Evolutionary conservation across 2,329 filamentous ascomycete genomes (phyloP), one percentile per base, ranked within the genome.

Genomic region (Albifimbria verrucaria): DNA sequence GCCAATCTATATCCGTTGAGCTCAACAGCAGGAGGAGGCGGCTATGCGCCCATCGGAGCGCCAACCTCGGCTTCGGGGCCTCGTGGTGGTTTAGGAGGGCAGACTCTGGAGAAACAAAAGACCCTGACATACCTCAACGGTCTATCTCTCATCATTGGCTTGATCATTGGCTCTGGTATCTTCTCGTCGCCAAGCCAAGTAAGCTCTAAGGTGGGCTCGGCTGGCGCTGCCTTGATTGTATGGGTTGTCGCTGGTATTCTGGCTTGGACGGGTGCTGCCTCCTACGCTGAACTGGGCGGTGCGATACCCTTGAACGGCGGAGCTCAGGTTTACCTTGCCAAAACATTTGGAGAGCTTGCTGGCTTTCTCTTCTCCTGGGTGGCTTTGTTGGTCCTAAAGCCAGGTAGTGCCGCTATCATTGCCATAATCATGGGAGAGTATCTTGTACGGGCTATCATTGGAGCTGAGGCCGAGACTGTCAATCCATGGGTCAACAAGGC

Each of bases 381-480:
- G 49, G 92, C 94, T 1, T 91, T 97, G 17, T 82, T 94, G 55
- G 94, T 99, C 12, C 77, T 99, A 56, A 97, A 97, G 73, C 94
- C 94, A 1, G 94, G 94, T 2, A 89, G 90, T 39, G 87, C 92
- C 10, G 94, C 94, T 56, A 99, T 99, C 66, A 91, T 99, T 59
- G 83, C 93, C 59, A 97, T 99, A 61, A 97, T 99, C 65, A 97
- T 97, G 78, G 94, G 94, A 43, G 94, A 99, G 72, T 99, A 99
- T 67, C 77, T 96, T n/a, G 90, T 97, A 50, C 82, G 92, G 46
- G 92, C 92, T 15, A 81, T 89, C 43, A 87, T 96, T 54, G 92
- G 92, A 9, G 86, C 92, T n/a, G 90, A 96, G 53, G 89, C 89
- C 2, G 86, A 89, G 63, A 85, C 85, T 22, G 81, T 92, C 52